Evolutionary conservation across 805 yeast genomes (phyloP), one percentile per base, ranked within the genome.

Genomic region (Geotrichum ghanense): DNA sequence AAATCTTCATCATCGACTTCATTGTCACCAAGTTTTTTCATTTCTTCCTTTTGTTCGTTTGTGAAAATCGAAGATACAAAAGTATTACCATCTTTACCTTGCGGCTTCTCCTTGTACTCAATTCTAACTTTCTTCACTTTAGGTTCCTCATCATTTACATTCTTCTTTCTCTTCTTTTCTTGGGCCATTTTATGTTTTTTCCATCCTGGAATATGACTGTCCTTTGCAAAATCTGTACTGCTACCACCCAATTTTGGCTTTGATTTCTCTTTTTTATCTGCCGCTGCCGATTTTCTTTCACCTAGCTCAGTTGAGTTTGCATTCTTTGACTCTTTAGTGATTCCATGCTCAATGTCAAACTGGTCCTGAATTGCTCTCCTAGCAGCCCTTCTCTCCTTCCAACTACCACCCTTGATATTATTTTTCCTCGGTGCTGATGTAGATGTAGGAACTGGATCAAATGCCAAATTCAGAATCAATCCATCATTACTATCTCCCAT

Each of bases 11-110:
- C 58, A n/a, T 62, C 68, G 43, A 73, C 80, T 21, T 69, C 64
- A n/a, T n/a, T n/a, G 1, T 60, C 67, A 44, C 71, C 64, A 2
- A 62, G 66, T 7, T 66, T 60, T 1, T 50, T 55, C n/a, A 58
- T 48, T 0, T 62, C 57, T 7, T 62, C 67, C 41, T 73, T 81
- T 5, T 81, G 77, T 51, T 81, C 78, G 1, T 83, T 75, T 0
- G 89, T 75, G 70, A 90, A 90, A 45, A 90, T 67, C 1, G 97
- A 90, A 0, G 97, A 85, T 2, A 90, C 87, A 55, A 80, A 79
- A 6, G 90, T 78, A 52, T 75, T 73, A 16, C 55, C 57, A 26
- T 52, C 54, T 14, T 17, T 39, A 12, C 42, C 25, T n/a, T 39
- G 24, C 9, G 42, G 42, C 25, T 39, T 39, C 16, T 39, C 25